A percentile compares a stretch with the other conserved stretches of the same genome.
phyloP scores from a whole-genome alignment of 139 green algal genomes.

The Coelastrella sp. region DNA sequence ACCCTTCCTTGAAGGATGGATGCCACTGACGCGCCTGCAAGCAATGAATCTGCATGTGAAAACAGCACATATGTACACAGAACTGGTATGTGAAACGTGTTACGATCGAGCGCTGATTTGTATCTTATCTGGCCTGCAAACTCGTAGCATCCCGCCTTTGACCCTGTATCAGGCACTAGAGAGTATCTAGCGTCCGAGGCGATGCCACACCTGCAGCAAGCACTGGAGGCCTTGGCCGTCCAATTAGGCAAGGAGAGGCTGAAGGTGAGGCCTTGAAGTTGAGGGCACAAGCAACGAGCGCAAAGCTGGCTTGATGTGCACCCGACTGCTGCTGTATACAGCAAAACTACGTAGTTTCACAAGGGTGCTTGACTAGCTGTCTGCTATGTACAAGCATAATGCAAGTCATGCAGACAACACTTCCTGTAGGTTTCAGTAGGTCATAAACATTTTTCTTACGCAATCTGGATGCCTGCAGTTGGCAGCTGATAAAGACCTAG shows the following conservation, averaged over 20 bases:
- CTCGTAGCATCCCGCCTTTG: not conserved
- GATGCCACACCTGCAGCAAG: not conserved
- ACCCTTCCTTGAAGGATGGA: too few relatives aligned
- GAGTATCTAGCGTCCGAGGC: constrained; percentile 8
- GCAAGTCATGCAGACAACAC: too few relatives aligned
- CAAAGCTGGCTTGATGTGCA: too few relatives aligned
- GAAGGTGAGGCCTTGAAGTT: not conserved
- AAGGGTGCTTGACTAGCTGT: too few relatives aligned
- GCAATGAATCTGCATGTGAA: not conserved
- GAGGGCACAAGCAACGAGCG: too few relatives aligned
- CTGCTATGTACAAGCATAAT: too few relatives aligned
- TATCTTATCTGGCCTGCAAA: too few relatives aligned
- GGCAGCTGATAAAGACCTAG: not conserved
- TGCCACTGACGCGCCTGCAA: not conserved
- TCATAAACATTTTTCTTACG: too few relatives aligned
- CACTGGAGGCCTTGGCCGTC: not conserved
- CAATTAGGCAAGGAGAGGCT: not conserved
- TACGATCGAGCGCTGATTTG: too few relatives aligned
- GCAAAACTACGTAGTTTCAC: too few relatives aligned
- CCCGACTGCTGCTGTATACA: too few relatives aligned
- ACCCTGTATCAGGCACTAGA: not conserved
- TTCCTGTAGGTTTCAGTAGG: too few relatives aligned
- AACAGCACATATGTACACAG: not conserved
- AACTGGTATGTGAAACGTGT: not conserved
- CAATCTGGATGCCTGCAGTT: constrained; percentile 3